phyloP scores from a whole-genome alignment of 2,329 filamentous ascomycete genomes.

The Botrytis medusae region DNA sequence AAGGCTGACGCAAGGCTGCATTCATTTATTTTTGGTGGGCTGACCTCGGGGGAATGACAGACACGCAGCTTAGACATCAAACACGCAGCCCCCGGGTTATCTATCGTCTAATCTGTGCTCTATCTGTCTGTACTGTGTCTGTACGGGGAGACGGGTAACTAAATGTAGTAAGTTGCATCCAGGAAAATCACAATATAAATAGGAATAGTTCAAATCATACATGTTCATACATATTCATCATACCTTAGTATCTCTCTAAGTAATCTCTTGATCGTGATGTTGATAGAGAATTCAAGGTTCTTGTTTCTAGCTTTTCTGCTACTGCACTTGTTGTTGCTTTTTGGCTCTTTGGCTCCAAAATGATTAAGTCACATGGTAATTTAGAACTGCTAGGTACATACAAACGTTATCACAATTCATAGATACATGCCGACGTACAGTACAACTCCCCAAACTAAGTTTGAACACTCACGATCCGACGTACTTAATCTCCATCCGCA shows the following conservation, averaged over 20 bases:
- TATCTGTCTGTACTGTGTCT: neutral
- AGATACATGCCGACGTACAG: neutral
- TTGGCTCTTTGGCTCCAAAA: neutral
- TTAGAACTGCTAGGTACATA: neutral
- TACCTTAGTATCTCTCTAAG: neutral
- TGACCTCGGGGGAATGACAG: neutral
- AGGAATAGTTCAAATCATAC: neutral
- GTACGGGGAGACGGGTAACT: neutral
- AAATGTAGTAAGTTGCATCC: neutral
- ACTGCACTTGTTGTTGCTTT: neutral
- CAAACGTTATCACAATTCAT: neutral
- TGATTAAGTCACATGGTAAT: constrained; percentile 9
- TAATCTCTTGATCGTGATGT: neutral
- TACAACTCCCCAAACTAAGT: neutral
- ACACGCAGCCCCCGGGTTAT: neutral
- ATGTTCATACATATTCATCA: neutral
- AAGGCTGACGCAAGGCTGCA: neutral
- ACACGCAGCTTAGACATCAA: neutral
- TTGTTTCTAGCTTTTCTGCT: neutral
- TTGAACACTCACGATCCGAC: neutral
- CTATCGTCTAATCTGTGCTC: neutral
- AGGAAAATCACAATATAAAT: neutral
- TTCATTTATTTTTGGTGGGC: too few species aligned
- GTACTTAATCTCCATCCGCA: constrained; percentile 6
- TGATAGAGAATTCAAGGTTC: neutral